Conservation (phyloP, 2,329 filamentous ascomycete genomes). For the Trichophyton schoenleinii region DNA sequence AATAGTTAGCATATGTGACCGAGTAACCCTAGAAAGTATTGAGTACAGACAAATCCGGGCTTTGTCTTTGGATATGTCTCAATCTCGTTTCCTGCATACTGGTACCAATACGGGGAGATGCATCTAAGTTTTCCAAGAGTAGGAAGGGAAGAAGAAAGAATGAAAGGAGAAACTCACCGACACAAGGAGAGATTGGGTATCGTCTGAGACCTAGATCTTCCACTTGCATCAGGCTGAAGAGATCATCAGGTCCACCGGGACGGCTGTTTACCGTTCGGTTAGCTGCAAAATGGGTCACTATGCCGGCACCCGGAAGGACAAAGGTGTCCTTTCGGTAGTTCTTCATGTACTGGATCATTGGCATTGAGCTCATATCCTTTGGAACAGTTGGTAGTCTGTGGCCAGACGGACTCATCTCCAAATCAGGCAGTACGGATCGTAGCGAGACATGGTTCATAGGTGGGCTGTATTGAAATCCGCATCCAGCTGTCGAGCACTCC, state of each 20-base stretch:
- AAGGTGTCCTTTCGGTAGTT: conserved; percentile 27
- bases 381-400: conserved; percentile 9
- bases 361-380: background rate
- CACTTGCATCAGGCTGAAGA: conserved; percentile 43
- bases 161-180: conserved; percentile 20
- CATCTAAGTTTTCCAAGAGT: background rate
- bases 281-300: conserved; percentile 45
- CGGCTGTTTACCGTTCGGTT: conserved; percentile 41
- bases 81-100: background rate
- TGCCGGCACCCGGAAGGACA: conserved; percentile 27
- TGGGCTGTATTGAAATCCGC: conserved; percentile 34
- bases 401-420: conserved; percentile 19
- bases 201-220: conserved; percentile 38
- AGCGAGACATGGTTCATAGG: conserved; percentile 20
- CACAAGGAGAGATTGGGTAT: conserved; percentile 21
- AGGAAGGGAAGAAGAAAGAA: background rate
- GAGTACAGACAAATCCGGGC: background rate
- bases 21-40: background rate
- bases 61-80: background rate
- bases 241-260: conserved; percentile 46
- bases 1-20: background rate
- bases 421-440: conserved; percentile 22
- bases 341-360: conserved; percentile 11
- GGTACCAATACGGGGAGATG: background rate
- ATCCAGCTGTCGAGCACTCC: conserved; percentile 42